Conservation (phyloP, 495 filamentous ascomycete species). For the Aspergillus avenaceus region DNA sequence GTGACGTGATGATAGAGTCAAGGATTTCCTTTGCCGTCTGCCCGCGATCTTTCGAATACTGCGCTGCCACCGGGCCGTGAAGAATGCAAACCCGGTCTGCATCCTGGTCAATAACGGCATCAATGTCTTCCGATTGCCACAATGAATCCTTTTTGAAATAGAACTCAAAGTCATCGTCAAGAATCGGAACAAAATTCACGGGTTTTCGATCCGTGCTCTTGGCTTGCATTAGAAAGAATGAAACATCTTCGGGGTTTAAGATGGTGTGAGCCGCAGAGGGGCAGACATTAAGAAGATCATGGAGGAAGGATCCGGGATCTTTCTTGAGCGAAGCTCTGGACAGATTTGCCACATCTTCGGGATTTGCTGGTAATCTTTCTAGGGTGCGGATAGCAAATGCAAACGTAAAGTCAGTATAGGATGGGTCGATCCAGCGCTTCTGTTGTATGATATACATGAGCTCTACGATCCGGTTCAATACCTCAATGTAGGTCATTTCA, state of each 20-base stretch:
- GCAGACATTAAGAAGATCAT: slow-evolving; percentile 9
- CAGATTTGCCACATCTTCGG: not conserved
- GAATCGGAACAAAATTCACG: slow-evolving; percentile 32
- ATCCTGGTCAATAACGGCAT: slow-evolving; percentile 34
- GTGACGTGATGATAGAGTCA: slow-evolving; percentile 16
- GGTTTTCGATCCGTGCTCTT: slow-evolving; percentile 28
- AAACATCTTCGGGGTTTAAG: slow-evolving; percentile 29
- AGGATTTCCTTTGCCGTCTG: slow-evolving; percentile 30
- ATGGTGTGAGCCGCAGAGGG: slow-evolving; percentile 18
- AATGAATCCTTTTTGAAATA: slow-evolving; percentile 45
- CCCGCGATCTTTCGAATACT: slow-evolving; percentile 21
- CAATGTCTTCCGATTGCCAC: slow-evolving; percentile 41
- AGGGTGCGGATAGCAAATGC: slow-evolving; percentile 25
- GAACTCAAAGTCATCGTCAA: slow-evolving; percentile 38
- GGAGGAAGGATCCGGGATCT: slow-evolving; percentile 11
- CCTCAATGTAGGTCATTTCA: slow-evolving; percentile 38
- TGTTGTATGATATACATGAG: slow-evolving; percentile 34
- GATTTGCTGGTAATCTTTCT: slow-evolving; percentile 12
- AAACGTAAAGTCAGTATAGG: slow-evolving; percentile 23
- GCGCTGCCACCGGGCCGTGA: slow-evolving; percentile 37
- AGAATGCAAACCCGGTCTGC: slow-evolving; percentile 34
- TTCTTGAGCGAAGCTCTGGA: not conserved
- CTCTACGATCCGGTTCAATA: slow-evolving; percentile 25
- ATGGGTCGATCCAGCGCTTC: slow-evolving; percentile 33
- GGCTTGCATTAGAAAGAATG: slow-evolving; percentile 26